Evolutionary conservation across 2,329 filamentous ascomycete genomes (phyloP).

Genomic region (Colletotrichum gigasporum): DNA sequence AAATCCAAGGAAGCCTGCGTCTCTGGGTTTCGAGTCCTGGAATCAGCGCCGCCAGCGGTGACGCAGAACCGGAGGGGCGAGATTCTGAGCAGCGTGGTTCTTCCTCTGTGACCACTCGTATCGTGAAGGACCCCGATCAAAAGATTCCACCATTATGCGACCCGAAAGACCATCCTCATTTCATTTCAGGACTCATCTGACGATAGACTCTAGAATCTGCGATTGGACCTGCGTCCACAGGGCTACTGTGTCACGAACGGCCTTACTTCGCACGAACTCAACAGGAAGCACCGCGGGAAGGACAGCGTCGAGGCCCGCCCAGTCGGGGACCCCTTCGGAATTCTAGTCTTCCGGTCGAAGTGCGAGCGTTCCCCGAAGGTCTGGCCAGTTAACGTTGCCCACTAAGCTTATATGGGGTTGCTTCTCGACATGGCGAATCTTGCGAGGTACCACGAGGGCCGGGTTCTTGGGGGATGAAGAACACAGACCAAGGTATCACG

Average conservation of each 20-base stretch:
- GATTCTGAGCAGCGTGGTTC: neutral
- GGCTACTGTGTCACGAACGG: conserved; percentile 21
- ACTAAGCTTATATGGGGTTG: conserved; percentile 23
- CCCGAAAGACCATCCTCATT: neutral
- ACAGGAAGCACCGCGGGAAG: neutral
- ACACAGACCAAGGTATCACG: conserved; percentile 19
- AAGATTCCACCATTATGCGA: neutral
- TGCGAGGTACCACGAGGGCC: conserved; percentile 4
- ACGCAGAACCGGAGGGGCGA: neutral
- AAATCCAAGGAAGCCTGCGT: neutral
- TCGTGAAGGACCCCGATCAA: neutral
- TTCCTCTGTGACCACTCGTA: neutral
- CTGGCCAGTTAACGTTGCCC: neutral
- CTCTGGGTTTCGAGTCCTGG: neutral
- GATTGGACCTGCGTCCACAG: conserved; percentile 8
- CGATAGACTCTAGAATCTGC: neutral
- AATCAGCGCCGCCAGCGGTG: neutral
- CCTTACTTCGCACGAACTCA: conserved; percentile 30
- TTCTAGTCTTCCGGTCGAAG: neutral
- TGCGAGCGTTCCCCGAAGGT: neutral
- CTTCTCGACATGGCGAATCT: neutral
- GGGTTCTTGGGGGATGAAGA: conserved; percentile 11
- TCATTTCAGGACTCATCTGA: neutral
- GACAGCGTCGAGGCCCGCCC: conserved; percentile 8
- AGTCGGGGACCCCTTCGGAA: neutral